Evolutionary conservation across 1,284 basidiomycete genomes (phyloP).

Genomic region (Caloboletus inedulis): DNA sequence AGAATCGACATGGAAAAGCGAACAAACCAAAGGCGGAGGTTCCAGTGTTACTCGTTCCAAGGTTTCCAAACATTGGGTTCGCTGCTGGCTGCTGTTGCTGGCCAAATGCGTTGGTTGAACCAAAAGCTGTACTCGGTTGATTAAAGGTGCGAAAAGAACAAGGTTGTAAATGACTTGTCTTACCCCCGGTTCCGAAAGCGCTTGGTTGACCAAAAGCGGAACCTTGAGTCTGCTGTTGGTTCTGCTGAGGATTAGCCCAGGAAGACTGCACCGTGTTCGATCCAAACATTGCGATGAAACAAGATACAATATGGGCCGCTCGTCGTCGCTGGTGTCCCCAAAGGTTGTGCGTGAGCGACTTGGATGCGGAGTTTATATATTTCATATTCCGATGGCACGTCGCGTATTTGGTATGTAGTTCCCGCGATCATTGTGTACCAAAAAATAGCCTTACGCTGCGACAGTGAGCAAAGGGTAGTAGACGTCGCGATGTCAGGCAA

Average conservation of each 20-base stretch:
- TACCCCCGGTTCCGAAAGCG: constrained; percentile 46
- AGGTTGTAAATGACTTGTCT: constrained; percentile 34
- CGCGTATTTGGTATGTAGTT: constrained; percentile 23
- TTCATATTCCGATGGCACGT: constrained; percentile 15
- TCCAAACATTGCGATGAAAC: constrained; percentile 53
- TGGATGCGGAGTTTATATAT: constrained; percentile 21
- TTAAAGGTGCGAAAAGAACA: constrained; percentile 33
- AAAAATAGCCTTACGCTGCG: constrained; percentile 7
- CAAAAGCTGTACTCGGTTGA: constrained; percentile 40
- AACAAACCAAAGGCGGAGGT: constrained; percentile 59
- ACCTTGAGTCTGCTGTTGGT: constrained; percentile 41
- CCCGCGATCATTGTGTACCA: constrained; percentile 5
- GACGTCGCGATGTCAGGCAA: constrained; percentile 36
- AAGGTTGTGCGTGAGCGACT: constrained; percentile 12
- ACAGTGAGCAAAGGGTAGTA: neutral
- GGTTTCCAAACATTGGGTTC: constrained; percentile 77
- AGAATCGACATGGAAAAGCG: constrained; percentile 10
- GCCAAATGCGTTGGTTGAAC: constrained; percentile 43
- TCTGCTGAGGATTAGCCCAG: constrained; percentile 62
- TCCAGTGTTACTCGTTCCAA: constrained; percentile 40
- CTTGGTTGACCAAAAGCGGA: constrained; percentile 49
- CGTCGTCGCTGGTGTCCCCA: constrained; percentile 25
- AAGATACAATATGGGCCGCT: constrained; percentile 15
- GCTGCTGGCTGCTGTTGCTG: constrained; percentile 59
- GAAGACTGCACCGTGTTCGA: constrained; percentile 49